Base-by-base conservation (phyloP, 306 rosid genomes). In the Castanospermum australe region DNA sequence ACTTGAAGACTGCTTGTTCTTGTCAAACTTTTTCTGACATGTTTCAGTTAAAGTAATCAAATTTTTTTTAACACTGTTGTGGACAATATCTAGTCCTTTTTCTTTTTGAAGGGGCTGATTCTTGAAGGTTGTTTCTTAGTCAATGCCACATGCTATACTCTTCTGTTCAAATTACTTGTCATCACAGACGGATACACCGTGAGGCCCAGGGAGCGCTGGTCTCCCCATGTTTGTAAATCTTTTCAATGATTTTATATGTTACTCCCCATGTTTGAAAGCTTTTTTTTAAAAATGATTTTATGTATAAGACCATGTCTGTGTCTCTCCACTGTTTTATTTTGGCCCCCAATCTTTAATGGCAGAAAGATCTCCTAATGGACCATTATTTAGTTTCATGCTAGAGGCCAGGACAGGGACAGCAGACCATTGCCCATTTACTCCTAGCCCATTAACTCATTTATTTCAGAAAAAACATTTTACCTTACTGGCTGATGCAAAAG, bases 211-310 rank as follows among this genome's bases (percentile, higher is more conserved):
- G 59, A 24, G 22, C 21, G 24, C 52, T 38, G 52, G 50, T 72
- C 66, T 72, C 52, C 66, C 54, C 28, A 4, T 4, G 5, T 75
- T 30, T 45, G 55, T 61, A 55, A 12, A 3, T 14, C 22, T 71
- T 74, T 62, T 63, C 38, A 62, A 48, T 76, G 20, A 32, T 32
- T 75, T 75, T 62, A 35, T 70, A 18, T 75, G 20, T 63, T 76
- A 41, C 11, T 45, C 32, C 45, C 28, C 7, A 44, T 69, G 45
- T 48, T 47, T 68, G 42, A 47, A n/a, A 48, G 28, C 30, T 45
- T 47, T 47, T 28, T 69, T 45, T n/a, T n/a, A n/a, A n/a, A n/a
- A 47, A 69, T 69, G 75, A 30, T 55, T 55, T 36, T 21, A 25
- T 39, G 78, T 28, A 9, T 57, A 22, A 57, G 56, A 51, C 54